phyloP scores from a whole-genome alignment of 2,329 filamentous ascomycete genomes.

The Akanthomyces lecanii region DNA sequence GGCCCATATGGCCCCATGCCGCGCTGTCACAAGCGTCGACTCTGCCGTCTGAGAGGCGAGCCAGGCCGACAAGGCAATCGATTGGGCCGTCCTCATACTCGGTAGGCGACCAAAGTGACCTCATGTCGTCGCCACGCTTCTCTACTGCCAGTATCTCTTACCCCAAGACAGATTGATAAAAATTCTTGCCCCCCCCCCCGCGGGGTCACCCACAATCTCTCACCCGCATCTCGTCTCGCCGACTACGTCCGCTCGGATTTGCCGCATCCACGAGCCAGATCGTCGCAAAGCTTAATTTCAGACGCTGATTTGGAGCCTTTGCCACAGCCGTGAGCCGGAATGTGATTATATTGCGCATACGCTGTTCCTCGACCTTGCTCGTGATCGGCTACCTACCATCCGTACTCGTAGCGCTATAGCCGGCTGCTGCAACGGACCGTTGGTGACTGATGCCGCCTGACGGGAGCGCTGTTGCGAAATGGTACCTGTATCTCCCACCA shows the following conservation, averaged over 20 bases:
- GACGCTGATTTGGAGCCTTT: background rate
- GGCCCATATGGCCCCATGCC: background rate
- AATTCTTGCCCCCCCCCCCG: background rate
- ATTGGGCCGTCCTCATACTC: background rate
- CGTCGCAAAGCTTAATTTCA: background rate
- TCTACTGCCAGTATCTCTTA: background rate
- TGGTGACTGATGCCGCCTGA: background rate
- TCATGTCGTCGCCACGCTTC: background rate
- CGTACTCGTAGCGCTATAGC: background rate
- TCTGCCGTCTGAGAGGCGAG: background rate
- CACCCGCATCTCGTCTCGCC: constrained; percentile 6
- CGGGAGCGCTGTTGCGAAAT: background rate
- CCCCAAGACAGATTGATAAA: background rate
- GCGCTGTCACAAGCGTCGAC: constrained; percentile 3
- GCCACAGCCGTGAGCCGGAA: background rate
- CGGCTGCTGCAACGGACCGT: background rate
- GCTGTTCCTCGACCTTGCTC: background rate
- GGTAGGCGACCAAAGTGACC: background rate
- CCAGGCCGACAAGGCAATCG: background rate
- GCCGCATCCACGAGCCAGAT: background rate
- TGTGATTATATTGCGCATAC: no score
- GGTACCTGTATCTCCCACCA: background rate
- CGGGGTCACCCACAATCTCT: background rate
- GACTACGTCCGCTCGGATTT: constrained; percentile 12
- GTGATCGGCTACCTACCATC: background rate